These are phyloP conservation scores for Saturnispora silvae DNA, from an alignment of 805 yeast species.

Conservation along the genomic window DNA sequence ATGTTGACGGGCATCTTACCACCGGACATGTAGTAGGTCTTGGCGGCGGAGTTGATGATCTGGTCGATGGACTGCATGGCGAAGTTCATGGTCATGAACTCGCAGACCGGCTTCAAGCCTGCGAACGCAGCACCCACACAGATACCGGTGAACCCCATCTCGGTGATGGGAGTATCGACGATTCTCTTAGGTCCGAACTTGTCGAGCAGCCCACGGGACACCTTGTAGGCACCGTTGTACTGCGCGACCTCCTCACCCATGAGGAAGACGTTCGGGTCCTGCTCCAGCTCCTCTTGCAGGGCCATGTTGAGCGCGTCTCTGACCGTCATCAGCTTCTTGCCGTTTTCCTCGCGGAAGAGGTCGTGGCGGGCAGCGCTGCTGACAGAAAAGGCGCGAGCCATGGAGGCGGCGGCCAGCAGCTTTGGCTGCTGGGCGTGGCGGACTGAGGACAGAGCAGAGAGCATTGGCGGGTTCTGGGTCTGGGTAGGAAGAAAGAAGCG, in stretches of 20 bases:
- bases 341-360: constrained; percentile 12
- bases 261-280: constrained; percentile 86
- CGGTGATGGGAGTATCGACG: constrained; percentile 96
- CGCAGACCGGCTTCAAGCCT: constrained; percentile 93
- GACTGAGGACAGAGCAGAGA: too few relatives aligned
- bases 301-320: constrained; percentile 96
- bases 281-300: constrained; percentile 93
- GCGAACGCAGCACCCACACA: constrained; percentile 95
- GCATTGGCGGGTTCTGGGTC: too few relatives aligned
- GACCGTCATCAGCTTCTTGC: constrained; percentile 56
- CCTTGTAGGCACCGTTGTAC: constrained; percentile 98
- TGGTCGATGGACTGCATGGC: constrained; percentile 99
- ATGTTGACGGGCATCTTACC: constrained; percentile 96
- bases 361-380: constrained; percentile 7
- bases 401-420: not conserved
- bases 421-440: too few relatives aligned
- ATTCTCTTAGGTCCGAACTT: constrained; percentile 91
- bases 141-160: constrained; percentile 96
- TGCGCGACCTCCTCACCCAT: constrained; percentile 99
- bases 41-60: constrained; percentile 96
- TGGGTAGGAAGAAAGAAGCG: too few relatives aligned
- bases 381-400: constrained; percentile 5
- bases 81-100: constrained; percentile 98
- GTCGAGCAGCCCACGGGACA: constrained; percentile 90
- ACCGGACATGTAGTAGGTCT: constrained; percentile 98